Conservation (phyloP, 805 yeast genomes). For the Barnettozyma vustinii region DNA sequence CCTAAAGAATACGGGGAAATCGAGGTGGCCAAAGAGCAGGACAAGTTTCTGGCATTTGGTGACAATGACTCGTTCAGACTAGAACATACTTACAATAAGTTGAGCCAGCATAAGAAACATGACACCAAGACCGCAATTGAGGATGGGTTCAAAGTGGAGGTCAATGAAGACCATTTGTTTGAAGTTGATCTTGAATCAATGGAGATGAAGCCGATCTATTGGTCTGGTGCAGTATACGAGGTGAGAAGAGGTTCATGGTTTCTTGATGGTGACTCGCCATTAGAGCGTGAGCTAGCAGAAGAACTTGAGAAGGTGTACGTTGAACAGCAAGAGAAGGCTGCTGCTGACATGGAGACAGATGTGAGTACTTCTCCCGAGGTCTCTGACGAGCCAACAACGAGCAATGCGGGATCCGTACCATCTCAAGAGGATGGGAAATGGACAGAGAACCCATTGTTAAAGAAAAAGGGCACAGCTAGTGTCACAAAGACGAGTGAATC, state of each 20-base stretch:
- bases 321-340: conserved; percentile 19
- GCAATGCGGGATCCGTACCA: conserved; percentile 13
- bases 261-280: conserved; percentile 48
- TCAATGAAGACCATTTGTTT: conserved; percentile 76
- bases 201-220: conserved; percentile 64
- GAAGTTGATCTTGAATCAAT: conserved; percentile 57
- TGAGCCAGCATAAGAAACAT: background rate
- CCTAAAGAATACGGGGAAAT: conserved; percentile 56
- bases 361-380: background rate
- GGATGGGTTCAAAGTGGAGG: conserved; percentile 27
- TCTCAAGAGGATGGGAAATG: conserved; percentile 3
- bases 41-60: conserved; percentile 63
- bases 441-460: background rate
- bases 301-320: conserved; percentile 56
- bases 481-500: conserved; percentile 1
- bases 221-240: conserved; percentile 85
- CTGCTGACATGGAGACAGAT: conserved; percentile 28
- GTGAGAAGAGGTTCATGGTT: conserved; percentile 89
- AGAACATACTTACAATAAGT: conserved; percentile 35
- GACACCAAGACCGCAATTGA: background rate
- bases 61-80: conserved; percentile 54
- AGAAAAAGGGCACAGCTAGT: background rate
- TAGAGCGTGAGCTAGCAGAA: conserved; percentile 42
- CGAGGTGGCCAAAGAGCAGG: conserved; percentile 35
- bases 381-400: conserved; percentile 4